These are phyloP conservation scores for Ceratocystis variospora DNA, from an alignment of 2,329 filamentous ascomycete species.

Conservation along the genomic window DNA sequence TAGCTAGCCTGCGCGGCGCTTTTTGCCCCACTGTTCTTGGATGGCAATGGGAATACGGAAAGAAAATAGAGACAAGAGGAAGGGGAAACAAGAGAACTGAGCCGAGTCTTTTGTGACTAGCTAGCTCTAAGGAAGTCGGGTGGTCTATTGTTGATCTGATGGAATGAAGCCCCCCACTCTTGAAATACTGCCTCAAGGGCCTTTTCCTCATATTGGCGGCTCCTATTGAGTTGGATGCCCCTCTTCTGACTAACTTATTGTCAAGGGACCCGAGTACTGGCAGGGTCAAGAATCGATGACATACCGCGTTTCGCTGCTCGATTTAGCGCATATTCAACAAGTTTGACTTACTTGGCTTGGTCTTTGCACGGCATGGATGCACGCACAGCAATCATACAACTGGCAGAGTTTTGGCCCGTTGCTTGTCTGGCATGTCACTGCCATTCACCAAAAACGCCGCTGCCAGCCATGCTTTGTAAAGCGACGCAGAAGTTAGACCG, in stretches of 20 bases:
- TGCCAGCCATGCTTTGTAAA: not conserved
- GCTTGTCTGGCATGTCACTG: not conserved
- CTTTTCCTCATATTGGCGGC: not conserved
- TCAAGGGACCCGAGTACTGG: not conserved
- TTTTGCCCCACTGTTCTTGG: not conserved
- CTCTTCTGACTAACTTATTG: slow-evolving; percentile 5
- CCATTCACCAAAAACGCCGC: not conserved
- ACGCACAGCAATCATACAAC: not conserved
- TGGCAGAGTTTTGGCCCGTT: not conserved
- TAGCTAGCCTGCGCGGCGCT: not conserved
- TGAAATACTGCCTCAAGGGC: not conserved
- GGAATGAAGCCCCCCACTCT: not conserved
- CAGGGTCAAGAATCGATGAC: slow-evolving; percentile 7
- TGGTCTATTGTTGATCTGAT: slow-evolving; percentile 6
- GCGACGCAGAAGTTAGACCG: not conserved
- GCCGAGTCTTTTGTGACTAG: not conserved
- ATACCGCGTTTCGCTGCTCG: not conserved
- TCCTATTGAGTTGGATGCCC: not conserved
- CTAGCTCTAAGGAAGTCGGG: not conserved
- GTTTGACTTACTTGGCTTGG: not conserved
- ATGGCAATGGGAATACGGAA: not conserved
- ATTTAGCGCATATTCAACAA: not conserved
- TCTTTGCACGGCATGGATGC: not conserved
- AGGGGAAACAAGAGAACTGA: not conserved
- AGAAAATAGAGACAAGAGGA: slow-evolving; percentile 3